Evolutionary conservation across 768 basidiomycete genomes (phyloP).

Genomic region (Agrocybe pediades): DNA sequence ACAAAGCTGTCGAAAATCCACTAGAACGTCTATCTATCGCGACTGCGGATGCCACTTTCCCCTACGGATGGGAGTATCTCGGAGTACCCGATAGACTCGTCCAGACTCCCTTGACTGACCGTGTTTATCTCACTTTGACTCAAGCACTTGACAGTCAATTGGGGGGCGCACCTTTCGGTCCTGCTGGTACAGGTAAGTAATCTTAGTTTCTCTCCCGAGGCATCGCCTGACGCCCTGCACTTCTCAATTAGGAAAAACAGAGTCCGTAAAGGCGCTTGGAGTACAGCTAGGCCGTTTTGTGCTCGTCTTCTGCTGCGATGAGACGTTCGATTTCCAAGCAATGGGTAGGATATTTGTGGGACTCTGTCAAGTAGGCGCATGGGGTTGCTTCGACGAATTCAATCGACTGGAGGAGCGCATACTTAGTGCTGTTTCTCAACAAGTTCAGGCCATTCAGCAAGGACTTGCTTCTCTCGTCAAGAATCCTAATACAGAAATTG

Average conservation of each 20-base stretch:
- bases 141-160: constrained; percentile 95
- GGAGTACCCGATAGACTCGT: constrained; percentile 97
- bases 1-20: constrained; percentile 68
- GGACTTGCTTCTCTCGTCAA: constrained; percentile 82
- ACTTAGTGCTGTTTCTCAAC: constrained; percentile 96
- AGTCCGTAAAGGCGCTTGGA: constrained; percentile 98
- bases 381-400: constrained; percentile 99
- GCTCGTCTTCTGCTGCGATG: constrained; percentile 99
- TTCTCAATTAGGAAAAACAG: constrained; percentile 99
- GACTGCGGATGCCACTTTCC: constrained; percentile 90
- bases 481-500: constrained; percentile 89
- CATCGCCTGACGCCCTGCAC: too few species aligned
- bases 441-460: constrained; percentile 98
- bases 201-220: not conserved
- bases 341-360: constrained; percentile 99
- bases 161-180: constrained; percentile 97
- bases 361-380: constrained; percentile 97
- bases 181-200: constrained; percentile 86
- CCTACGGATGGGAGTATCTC: constrained; percentile 98
- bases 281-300: constrained; percentile 98
- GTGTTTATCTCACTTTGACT: constrained; percentile 94
- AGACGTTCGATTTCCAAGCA: constrained; percentile 99
- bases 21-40: constrained; percentile 79
- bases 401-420: constrained; percentile 98
- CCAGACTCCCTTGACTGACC: constrained; percentile 96